Conservation (phyloP, 805 yeast species). For the Candida namnaoensis region DNA sequence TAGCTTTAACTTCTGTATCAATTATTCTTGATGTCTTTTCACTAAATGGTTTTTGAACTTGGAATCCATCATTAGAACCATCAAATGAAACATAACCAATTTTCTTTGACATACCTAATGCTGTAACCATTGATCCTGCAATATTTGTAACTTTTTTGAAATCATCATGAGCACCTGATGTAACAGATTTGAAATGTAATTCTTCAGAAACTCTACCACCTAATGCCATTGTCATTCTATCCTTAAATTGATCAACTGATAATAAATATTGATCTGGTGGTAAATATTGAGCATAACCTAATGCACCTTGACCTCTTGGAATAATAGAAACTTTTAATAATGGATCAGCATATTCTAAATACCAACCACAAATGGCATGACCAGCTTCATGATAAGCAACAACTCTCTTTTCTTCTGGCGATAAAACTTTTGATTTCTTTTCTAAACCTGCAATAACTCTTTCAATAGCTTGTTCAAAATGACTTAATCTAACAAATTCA, state of each 20-base stretch:
- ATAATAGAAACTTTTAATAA: slow-evolving; percentile 90
- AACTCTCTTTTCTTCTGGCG: slow-evolving; percentile 78
- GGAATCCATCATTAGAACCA: slow-evolving; percentile 45
- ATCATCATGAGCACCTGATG: slow-evolving; percentile 95
- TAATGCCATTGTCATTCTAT: slow-evolving; percentile 92
- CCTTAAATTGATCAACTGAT: slow-evolving; percentile 68
- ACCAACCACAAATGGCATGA: slow-evolving; percentile 99
- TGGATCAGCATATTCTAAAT: slow-evolving; percentile 83
- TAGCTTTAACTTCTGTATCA: slow-evolving; percentile 74
- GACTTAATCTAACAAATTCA: slow-evolving; percentile 57
- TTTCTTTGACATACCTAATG: slow-evolving; percentile 83
- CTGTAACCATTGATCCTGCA: slow-evolving; percentile 89
- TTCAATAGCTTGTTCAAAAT: slow-evolving; percentile 95
- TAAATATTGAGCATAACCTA: slow-evolving; percentile 95
- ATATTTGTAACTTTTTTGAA: slow-evolving; percentile 91
- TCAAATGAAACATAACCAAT: slow-evolving; percentile 75
- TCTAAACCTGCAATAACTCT: slow-evolving; percentile 96
- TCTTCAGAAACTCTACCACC: slow-evolving; percentile 98
- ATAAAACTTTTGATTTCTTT: slow-evolving; percentile 75
- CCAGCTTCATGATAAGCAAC: slow-evolving; percentile 99
- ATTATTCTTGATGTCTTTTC: slow-evolving; percentile 77
- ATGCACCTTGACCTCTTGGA: slow-evolving; percentile 94
- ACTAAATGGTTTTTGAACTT: slow-evolving; percentile 61
- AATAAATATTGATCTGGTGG: slow-evolving; percentile 87
- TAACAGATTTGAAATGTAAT: slow-evolving; percentile 81